Base-by-base conservation (phyloP, 2,329 filamentous ascomycete species). In the Gremmenia infestans region DNA sequence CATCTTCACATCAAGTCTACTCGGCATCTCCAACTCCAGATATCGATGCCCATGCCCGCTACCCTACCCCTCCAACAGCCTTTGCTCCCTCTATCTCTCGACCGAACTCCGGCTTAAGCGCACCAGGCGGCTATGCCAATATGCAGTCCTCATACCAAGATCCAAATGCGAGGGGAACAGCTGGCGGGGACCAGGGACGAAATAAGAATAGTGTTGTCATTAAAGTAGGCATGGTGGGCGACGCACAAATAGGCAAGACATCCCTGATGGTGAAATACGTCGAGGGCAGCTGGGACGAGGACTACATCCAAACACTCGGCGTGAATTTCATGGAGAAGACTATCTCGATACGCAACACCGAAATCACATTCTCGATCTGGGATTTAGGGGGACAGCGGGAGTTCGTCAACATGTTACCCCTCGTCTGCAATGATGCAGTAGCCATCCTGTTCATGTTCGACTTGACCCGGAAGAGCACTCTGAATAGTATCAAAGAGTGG, bases 291-390 rank as follows among this genome's bases (percentile, higher is more conserved):
- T 99, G 94, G 91, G 94, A 99, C 73, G 94, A 99, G 76, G 94
- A 99, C 72, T 99, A 99, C 74, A 99, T 99, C 69, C 94, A 99
- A 76, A 99, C 94, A 22, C 78, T 99, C 46, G 94, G 94, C 64
- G 94, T 99, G 74, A 99, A 99, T 74, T 99, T 99, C 75, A 99
- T 99, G 94, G 94, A 99, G 74, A 99, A 99, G 81, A 99, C 94
- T 37, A 99, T 99, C 71, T 96, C 91, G 60, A 99, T 99, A 73
- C 89, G 94, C 60, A 99, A 99, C 75, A 99, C 94, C 15, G 94
- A 99, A 75, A 99, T 99, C 73, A 99, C 94, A 45, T 99, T 99
- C 76, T 96, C 91, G 59, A 99, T 99, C 71, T 99, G 94, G 94
- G 94, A 99, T 78, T 76, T 99, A 54, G 94, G 94, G 66, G 94